phyloP scores from a whole-genome alignment of 129 eudicot species.

The Escallonia rubra region DNA sequence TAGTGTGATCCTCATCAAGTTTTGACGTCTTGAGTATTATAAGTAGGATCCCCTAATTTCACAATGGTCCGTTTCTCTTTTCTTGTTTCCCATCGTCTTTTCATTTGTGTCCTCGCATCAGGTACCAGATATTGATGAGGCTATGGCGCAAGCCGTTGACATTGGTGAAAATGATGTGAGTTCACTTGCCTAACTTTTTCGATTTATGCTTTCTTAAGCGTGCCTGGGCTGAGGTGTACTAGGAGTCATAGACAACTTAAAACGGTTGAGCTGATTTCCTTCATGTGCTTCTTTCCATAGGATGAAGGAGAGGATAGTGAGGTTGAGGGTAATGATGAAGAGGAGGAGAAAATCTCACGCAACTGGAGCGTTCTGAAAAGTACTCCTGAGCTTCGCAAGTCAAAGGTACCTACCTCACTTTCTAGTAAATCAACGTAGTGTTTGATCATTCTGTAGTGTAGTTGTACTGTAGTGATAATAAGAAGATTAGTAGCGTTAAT shows the following conservation, averaged over 20 bases:
- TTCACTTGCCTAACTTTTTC: conserved; percentile 2
- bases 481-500: too few species aligned
- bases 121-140: conserved; percentile 74
- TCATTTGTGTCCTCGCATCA: conserved; percentile 16
- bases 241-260: too few species aligned
- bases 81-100: too few species aligned
- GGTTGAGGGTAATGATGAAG: conserved; percentile 43
- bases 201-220: not conserved
- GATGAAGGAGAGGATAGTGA: conserved; percentile 68
- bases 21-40: too few species aligned
- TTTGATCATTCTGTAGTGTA: not conserved
- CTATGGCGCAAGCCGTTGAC: conserved; percentile 97
- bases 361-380: conserved; percentile 92
- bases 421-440: not conserved
- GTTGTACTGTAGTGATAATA: not conserved
- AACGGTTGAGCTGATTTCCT: too few species aligned
- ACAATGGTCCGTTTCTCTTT: too few species aligned
- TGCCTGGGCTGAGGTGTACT: too few species aligned
- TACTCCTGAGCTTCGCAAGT: conserved; percentile 72
- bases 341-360: conserved; percentile 71
- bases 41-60: too few species aligned
- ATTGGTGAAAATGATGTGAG: conserved; percentile 96
- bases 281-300: conserved; percentile 20
- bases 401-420: conserved; percentile 57
- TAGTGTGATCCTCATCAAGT: too few species aligned